phyloP scores from a whole-genome alignment of 1,139 yeast genomes.

The Casaregolazyma lundiana region DNA sequence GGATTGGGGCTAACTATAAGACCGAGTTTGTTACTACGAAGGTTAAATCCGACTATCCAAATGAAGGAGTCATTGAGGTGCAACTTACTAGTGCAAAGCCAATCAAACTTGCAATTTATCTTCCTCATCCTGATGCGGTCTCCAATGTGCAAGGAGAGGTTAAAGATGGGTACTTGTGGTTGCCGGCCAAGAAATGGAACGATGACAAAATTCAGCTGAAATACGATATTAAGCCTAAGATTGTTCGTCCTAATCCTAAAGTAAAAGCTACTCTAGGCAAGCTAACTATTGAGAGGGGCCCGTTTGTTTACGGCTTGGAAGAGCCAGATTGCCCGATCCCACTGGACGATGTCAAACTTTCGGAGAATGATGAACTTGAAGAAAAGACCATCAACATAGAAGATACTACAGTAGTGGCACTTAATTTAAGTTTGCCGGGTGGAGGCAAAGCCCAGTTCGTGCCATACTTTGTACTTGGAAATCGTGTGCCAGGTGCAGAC shows the following conservation, averaged over 20 bases:
- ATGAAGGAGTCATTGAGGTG: neutral
- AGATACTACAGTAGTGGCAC: slow-evolving; percentile 8
- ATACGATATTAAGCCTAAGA: slow-evolving; percentile 5
- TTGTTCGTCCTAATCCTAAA: slow-evolving; percentile 4
- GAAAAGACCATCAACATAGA: slow-evolving; percentile 6
- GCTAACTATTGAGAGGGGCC: slow-evolving; percentile 11
- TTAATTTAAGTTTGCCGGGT: neutral
- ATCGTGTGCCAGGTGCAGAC: slow-evolving; percentile 9
- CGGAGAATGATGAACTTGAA: neutral
- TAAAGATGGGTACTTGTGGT: slow-evolving; percentile 8
- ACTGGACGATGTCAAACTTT: neutral
- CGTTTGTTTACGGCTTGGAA: slow-evolving; percentile 10
- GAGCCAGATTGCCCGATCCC: neutral
- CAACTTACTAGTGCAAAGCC: neutral
- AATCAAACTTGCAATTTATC: slow-evolving; percentile 3
- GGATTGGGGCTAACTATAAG: slow-evolving; percentile 9
- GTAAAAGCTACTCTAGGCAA: slow-evolving; percentile 8
- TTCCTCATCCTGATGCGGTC: neutral
- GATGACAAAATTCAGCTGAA: slow-evolving; percentile 3
- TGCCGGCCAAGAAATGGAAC: slow-evolving; percentile 6
- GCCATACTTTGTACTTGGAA: slow-evolving; percentile 10
- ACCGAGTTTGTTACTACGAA: neutral
- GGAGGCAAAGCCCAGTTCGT: slow-evolving; percentile 9
- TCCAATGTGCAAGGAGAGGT: neutral
- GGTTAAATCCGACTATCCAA: slow-evolving; percentile 2